These are phyloP conservation scores for Arachis hypogaea DNA, from an alignment of 306 rosid species.

Conservation along the genomic window DNA sequence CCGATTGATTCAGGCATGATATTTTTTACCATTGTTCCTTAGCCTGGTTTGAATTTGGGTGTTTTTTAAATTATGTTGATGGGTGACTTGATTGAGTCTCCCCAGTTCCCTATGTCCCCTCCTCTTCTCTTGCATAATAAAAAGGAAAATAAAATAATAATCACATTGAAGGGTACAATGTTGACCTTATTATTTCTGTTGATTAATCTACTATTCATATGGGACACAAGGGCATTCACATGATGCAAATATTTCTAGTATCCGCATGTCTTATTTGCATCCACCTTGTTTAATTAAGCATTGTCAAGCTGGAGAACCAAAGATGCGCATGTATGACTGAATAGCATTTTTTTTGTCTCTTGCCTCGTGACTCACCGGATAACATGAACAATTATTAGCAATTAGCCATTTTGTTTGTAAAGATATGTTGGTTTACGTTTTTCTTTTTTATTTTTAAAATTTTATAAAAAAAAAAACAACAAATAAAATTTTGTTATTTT, in stretches of 20 bases:
- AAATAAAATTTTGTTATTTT: too few species aligned
- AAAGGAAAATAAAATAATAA: neutral
- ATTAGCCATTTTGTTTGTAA: neutral
- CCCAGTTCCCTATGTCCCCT: neutral
- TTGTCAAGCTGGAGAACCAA: slow-evolving; percentile 19
- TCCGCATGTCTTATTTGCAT: slow-evolving; percentile 14
- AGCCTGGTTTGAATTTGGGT: neutral
- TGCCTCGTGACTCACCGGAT: slow-evolving; percentile 25
- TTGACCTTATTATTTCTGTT: slow-evolving; percentile 10
- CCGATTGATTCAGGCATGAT: neutral
- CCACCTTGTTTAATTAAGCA: slow-evolving; percentile 26
- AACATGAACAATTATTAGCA: slow-evolving; percentile 27
- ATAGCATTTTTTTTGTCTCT: slow-evolving; percentile 15
- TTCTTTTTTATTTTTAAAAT: too few species aligned
- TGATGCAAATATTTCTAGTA: slow-evolving; percentile 29
- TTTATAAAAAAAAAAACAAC: too few species aligned
- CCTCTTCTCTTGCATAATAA: neutral
- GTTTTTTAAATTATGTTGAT: neutral
- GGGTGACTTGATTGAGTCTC: neutral
- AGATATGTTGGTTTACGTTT: too few species aligned
- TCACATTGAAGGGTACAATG: neutral
- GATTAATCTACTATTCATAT: slow-evolving; percentile 8
- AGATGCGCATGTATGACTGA: slow-evolving; percentile 1
- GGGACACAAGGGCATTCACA: slow-evolving; percentile 34
- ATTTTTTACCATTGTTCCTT: neutral